These are phyloP conservation scores for Plantago rigida DNA, from an alignment of 305 asterid species.

Conservation along the genomic window DNA sequence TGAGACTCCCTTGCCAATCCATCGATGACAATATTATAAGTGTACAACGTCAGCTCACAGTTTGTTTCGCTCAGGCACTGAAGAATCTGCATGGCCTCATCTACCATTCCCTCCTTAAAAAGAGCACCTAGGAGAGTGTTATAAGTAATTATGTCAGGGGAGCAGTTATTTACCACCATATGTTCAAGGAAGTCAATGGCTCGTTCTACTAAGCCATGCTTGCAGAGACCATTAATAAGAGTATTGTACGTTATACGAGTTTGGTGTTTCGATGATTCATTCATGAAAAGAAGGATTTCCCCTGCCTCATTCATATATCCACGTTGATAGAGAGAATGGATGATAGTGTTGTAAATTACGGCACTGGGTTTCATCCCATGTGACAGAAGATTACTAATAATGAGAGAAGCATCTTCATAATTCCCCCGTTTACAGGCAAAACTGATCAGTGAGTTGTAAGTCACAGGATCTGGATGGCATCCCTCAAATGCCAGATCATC, in stretches of 20 bases:
- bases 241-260: slow-evolving; percentile 62
- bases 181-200: slow-evolving; percentile 54
- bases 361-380: slow-evolving; percentile 64
- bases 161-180: slow-evolving; percentile 47
- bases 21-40: slow-evolving; percentile 69
- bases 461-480: slow-evolving; percentile 75
- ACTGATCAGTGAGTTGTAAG: slow-evolving; percentile 66
- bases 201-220: slow-evolving; percentile 57
- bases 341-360: slow-evolving; percentile 66
- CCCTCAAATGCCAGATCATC: slow-evolving; percentile 77
- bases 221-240: slow-evolving; percentile 69
- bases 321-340: slow-evolving; percentile 54
- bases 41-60: slow-evolving; percentile 51
- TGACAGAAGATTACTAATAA: slow-evolving; percentile 45
- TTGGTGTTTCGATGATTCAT: slow-evolving; percentile 50
- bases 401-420: slow-evolving; percentile 41
- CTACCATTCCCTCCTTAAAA: slow-evolving; percentile 52
- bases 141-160: slow-evolving; percentile 69
- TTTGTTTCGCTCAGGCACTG: slow-evolving; percentile 31
- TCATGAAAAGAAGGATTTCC: slow-evolving; percentile 53
- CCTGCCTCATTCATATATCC: slow-evolving; percentile 66
- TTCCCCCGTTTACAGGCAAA: slow-evolving; percentile 56
- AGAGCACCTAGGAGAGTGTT: slow-evolving; percentile 71
- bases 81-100: slow-evolving; percentile 55
- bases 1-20: slow-evolving; percentile 63